These are phyloP conservation scores for Nevesoporus exiguus DNA, from an alignment of 768 basidiomycete species.

Conservation along the genomic window DNA sequence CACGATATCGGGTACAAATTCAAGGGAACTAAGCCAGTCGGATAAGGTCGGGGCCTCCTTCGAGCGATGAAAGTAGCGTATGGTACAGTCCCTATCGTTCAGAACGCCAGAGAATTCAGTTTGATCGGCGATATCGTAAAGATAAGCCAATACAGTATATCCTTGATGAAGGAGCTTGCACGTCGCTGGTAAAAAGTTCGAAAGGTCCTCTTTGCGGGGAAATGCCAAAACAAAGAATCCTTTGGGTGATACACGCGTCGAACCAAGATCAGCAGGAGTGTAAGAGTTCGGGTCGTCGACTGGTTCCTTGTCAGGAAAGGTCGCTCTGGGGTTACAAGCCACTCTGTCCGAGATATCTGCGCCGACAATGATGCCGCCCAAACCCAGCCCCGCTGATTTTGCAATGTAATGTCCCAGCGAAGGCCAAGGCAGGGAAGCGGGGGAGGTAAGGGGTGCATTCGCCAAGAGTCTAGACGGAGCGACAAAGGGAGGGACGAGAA, in stretches of 20 bases:
- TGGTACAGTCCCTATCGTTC: constrained; percentile 14
- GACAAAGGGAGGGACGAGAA: constrained; percentile 62
- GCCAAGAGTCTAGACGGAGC: constrained; percentile 33
- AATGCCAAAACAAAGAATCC: constrained; percentile 37
- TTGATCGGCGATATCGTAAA: constrained; percentile 25
- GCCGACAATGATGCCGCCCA: constrained; percentile 39
- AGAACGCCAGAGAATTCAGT: background rate
- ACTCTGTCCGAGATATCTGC: constrained; percentile 2
- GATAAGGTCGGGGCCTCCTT: constrained; percentile 8
- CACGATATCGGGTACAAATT: constrained; percentile 31
- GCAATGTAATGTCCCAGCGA: constrained; percentile 24
- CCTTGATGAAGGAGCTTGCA: constrained; percentile 36
- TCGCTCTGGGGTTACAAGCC: background rate
- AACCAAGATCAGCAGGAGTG: background rate
- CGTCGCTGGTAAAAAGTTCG: constrained; percentile 29
- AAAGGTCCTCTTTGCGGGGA: constrained; percentile 34
- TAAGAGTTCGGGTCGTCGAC: background rate
- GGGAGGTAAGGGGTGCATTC: constrained; percentile 14
- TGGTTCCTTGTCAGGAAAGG: background rate
- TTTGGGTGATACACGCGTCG: constrained; percentile 1
- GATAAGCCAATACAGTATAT: constrained; percentile 29
- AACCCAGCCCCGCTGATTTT: constrained; percentile 26
- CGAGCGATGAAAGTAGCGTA: constrained; percentile 17
- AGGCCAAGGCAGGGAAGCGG: constrained; percentile 25
- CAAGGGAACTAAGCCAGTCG: constrained; percentile 34